phyloP scores from a whole-genome alignment of 352 stramenopile species.

The Pythium brachiatum region DNA sequence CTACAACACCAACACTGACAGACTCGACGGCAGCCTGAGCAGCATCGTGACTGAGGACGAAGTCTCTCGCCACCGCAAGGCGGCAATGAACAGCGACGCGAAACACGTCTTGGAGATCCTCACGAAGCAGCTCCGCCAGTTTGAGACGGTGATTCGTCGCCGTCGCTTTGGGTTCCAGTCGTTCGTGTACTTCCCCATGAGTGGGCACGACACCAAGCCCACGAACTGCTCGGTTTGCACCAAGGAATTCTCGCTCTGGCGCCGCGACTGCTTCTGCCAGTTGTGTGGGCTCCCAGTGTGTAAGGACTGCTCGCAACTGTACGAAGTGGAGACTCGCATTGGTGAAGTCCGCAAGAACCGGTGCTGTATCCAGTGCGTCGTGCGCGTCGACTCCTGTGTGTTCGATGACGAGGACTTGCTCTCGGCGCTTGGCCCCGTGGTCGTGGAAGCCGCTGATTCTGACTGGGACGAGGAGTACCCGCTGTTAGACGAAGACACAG shows the following conservation, averaged over 20 bases:
- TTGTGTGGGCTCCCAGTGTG: constrained; percentile 52
- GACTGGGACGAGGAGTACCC: constrained; percentile 31
- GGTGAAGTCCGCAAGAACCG: constrained; percentile 48
- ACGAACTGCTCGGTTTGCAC: constrained; percentile 42
- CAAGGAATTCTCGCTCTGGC: constrained; percentile 41
- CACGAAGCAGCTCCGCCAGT: constrained; percentile 42
- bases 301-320: constrained; percentile 46
- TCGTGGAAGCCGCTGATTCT: constrained; percentile 37
- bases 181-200: constrained; percentile 51
- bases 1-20: constrained; percentile 25
- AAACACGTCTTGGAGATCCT: constrained; percentile 35
- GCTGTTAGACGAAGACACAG: constrained; percentile 26
- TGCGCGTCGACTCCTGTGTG: constrained; percentile 44
- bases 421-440: constrained; percentile 34
- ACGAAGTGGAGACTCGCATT: constrained; percentile 45
- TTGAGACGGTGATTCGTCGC: constrained; percentile 53
- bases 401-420: constrained; percentile 58
- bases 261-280: constrained; percentile 47
- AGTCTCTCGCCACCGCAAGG: constrained; percentile 28
- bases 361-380: constrained; percentile 46
- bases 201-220: constrained; percentile 8
- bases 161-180: constrained; percentile 57
- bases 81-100: constrained; percentile 44
- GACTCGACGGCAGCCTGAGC: constrained; percentile 14
- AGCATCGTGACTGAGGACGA: constrained; percentile 18